These are phyloP conservation scores for Mallotus japonicus DNA, from an alignment of 441 rosid genomes.

Conservation along the genomic window DNA sequence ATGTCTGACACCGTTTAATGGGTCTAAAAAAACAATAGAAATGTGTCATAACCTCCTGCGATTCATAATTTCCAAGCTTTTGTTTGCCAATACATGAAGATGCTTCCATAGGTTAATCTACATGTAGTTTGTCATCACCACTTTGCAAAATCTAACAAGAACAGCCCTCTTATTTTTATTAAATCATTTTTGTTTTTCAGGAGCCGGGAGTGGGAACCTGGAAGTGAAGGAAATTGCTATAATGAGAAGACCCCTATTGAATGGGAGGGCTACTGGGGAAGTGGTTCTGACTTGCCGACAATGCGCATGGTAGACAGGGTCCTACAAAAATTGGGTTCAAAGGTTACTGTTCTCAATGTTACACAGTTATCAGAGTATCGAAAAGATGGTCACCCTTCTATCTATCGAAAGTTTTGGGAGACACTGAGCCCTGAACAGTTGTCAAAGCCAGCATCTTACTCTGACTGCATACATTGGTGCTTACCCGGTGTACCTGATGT, in stretches of 20 bases:
- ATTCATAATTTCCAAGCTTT: constrained; percentile 5
- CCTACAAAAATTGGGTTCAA: constrained; percentile 55
- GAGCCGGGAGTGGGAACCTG: constrained; percentile 79
- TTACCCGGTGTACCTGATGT: constrained; percentile 92
- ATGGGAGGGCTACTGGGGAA: constrained; percentile 78
- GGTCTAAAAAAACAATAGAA: neutral
- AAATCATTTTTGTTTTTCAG: constrained; percentile 39
- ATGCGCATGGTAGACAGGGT: constrained; percentile 76
- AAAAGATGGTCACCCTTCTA: constrained; percentile 91
- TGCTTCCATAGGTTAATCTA: neutral
- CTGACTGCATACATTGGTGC: constrained; percentile 97
- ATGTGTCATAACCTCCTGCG: neutral
- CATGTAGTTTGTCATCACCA: constrained; percentile 1
- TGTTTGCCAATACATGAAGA: neutral
- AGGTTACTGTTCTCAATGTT: constrained; percentile 71
- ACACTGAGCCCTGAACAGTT: constrained; percentile 54
- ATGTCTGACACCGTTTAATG: neutral
- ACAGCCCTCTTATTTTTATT: neutral
- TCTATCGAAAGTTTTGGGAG: constrained; percentile 95
- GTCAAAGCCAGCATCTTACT: constrained; percentile 61
- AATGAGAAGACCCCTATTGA: constrained; percentile 59
- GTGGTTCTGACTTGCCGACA: constrained; percentile 75
- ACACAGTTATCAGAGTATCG: constrained; percentile 93
- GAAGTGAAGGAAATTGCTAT: constrained; percentile 82
- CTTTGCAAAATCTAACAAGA: neutral